A percentile compares a stretch with the other conserved stretches of the same genome.
Evolutionary conservation across 129 eudicot genomes (phyloP).

Genomic region (Apium graveolens): DNA sequence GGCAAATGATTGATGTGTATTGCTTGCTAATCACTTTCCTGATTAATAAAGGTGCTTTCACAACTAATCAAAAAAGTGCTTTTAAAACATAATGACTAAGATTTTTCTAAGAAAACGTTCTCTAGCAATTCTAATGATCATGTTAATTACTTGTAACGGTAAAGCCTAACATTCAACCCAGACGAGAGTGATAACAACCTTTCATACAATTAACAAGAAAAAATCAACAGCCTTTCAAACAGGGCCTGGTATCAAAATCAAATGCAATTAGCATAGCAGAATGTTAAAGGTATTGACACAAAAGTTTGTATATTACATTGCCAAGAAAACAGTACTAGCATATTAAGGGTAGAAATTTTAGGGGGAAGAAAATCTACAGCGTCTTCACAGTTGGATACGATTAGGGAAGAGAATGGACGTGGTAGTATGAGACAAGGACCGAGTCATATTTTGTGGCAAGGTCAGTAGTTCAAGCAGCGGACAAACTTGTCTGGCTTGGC

Average conservation of each 20-base stretch:
- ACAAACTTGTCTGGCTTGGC: neutral
- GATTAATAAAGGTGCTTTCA: neutral
- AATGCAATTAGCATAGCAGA: neutral
- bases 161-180: neutral
- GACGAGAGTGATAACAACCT: neutral
- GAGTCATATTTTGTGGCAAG: neutral
- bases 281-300: neutral
- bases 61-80: neutral
- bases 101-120: neutral
- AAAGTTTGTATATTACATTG: neutral
- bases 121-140: neutral
- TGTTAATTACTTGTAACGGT: neutral
- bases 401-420: neutral
- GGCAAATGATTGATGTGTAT: neutral
- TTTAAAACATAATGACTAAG: neutral
- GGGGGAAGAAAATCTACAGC: neutral
- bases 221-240: neutral
- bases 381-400: neutral
- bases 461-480: conserved; percentile 4
- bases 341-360: neutral
- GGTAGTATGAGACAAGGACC: neutral
- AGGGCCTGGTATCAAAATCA: neutral
- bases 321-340: conserved; percentile 1
- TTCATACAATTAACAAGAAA: neutral
- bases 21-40: neutral